Evolutionary conservation across 495 filamentous ascomycete species (phyloP).

Genomic region (Penicillium dipodomyicola): DNA sequence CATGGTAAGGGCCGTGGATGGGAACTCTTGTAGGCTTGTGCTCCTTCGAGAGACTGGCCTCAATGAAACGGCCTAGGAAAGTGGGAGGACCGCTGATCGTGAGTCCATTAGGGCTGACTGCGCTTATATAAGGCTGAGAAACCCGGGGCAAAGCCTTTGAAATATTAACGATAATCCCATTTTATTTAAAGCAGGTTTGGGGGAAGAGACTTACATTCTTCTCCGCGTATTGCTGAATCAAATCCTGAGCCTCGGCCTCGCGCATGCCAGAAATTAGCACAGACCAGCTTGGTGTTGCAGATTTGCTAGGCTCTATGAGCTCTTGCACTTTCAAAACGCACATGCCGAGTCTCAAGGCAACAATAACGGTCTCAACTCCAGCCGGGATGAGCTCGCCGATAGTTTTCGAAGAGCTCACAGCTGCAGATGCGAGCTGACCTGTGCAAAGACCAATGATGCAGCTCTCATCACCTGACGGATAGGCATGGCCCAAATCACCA

Average conservation of each 20-base stretch:
- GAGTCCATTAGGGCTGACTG: conserved; percentile 63
- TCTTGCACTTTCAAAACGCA: conserved; percentile 49
- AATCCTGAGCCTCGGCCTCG: conserved; percentile 25
- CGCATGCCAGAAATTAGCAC: conserved; percentile 39
- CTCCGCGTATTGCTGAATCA: conserved; percentile 33
- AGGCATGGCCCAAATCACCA: conserved; percentile 54
- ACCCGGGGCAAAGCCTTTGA: conserved; percentile 56
- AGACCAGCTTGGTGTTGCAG: conserved; percentile 38
- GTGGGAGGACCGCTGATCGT: conserved; percentile 78
- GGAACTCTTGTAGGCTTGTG: conserved; percentile 62
- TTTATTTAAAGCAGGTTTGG: conserved; percentile 21
- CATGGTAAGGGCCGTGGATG: conserved; percentile 80
- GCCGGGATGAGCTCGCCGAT: conserved; percentile 65
- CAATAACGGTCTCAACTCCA: conserved; percentile 65
- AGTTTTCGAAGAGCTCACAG: conserved; percentile 64
- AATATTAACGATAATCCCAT: conserved; percentile 27
- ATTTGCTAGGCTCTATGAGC: conserved; percentile 30
- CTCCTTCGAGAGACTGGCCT: conserved; percentile 49
- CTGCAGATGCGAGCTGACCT: conserved; percentile 68
- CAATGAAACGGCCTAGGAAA: conserved; percentile 57
- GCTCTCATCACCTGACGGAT: conserved; percentile 41
- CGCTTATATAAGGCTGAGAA: conserved; percentile 70
- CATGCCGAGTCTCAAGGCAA: conserved; percentile 70
- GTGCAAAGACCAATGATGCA: conserved; percentile 63
- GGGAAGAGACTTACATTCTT: conserved; percentile 44